Conservation (phyloP, 257 asterid genomes). For the Lantana camara region DNA sequence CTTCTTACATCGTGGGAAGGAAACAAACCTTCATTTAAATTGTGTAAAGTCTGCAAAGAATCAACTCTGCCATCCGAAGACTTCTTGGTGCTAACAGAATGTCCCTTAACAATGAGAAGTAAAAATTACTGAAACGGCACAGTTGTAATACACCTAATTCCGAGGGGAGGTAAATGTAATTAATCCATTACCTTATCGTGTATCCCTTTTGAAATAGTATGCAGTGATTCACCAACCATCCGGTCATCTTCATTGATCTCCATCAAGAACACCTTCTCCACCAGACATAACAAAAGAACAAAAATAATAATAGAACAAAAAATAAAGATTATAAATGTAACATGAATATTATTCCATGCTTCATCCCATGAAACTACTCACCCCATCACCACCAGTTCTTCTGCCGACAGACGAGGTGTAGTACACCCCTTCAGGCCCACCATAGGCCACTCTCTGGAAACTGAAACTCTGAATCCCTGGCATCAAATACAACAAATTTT, state of each 20-base stretch:
- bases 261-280: conserved; percentile 56
- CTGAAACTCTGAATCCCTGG: conserved; percentile 53
- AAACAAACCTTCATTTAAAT: conserved; percentile 75
- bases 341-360: neutral
- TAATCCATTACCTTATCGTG: conserved; percentile 56
- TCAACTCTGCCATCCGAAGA: conserved; percentile 57
- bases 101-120: conserved; percentile 55
- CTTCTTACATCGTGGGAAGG: neutral
- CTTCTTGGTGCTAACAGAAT: conserved; percentile 62
- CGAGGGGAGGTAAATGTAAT: too few species aligned
- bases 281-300: too few species aligned
- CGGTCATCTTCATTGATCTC: conserved; percentile 81
- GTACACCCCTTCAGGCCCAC: conserved; percentile 61
- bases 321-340: neutral
- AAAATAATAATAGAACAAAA: neutral
- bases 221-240: conserved; percentile 64
- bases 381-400: conserved; percentile 77
- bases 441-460: conserved; percentile 64
- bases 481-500: conserved; percentile 15
- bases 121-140: neutral
- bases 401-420: conserved; percentile 65
- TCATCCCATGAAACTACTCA: conserved; percentile 35
- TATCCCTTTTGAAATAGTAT: conserved; percentile 77
- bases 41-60: conserved; percentile 79
- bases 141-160: too few species aligned